phyloP scores from a whole-genome alignment of 768 basidiomycete genomes.

The Pulveroboletus sp. region DNA sequence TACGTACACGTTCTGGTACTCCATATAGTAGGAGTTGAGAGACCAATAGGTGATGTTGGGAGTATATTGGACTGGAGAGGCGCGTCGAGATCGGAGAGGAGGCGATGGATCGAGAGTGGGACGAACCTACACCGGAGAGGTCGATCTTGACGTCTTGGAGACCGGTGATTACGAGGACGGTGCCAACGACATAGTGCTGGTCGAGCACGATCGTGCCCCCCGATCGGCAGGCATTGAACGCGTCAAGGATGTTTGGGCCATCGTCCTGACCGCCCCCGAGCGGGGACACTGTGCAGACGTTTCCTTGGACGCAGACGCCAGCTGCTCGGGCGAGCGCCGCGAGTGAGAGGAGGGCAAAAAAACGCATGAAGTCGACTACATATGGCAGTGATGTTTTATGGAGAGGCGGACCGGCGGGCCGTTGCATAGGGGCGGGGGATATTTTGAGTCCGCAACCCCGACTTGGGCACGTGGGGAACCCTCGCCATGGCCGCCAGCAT shows the following conservation, averaged over 20 bases:
- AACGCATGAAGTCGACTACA: too few relatives aligned
- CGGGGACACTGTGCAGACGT: constrained; percentile 26
- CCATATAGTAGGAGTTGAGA: constrained; percentile 36
- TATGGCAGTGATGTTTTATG: too few relatives aligned
- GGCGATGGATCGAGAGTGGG: constrained; percentile 5
- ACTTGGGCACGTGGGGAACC: constrained; percentile 16
- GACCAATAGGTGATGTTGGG: constrained; percentile 43
- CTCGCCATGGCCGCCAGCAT: constrained; percentile 12
- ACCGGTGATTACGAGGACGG: constrained; percentile 36
- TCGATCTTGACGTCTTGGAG: constrained; percentile 38
- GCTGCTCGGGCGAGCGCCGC: neutral
- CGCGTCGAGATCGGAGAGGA: neutral
- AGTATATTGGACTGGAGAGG: constrained; percentile 31
- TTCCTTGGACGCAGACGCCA: constrained; percentile 3
- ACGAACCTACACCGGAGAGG: constrained; percentile 35
- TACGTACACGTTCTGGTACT: constrained; percentile 41
- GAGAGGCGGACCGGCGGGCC: too few relatives aligned
- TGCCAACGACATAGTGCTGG: constrained; percentile 36
- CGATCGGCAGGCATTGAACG: constrained; percentile 30
- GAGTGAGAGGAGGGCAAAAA: too few relatives aligned
- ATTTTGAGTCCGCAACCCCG: constrained; percentile 16
- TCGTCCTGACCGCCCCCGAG: constrained; percentile 35
- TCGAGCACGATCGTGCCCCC: constrained; percentile 32
- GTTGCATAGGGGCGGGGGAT: too few relatives aligned
- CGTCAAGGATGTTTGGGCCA: constrained; percentile 33